Evolutionary conservation across 2,329 filamentous ascomycete species (phyloP).

Genomic region (Fonsecaea nubica): DNA sequence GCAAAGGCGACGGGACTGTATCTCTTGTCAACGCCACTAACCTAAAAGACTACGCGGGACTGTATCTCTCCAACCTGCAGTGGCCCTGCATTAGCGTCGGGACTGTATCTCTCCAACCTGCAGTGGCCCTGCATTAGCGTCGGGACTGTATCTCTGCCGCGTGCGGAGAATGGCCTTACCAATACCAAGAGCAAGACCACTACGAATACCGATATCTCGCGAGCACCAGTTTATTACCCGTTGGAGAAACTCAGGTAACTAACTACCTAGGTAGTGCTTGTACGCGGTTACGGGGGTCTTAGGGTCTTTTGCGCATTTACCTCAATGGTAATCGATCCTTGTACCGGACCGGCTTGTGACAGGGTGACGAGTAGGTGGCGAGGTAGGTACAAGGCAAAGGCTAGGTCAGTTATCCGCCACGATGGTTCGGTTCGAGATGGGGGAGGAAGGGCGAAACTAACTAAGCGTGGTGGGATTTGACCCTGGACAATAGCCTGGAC

Average conservation of each 20-base stretch:
- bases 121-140: slow-evolving; percentile 11
- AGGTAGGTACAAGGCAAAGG: not conserved
- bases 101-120: slow-evolving; percentile 1
- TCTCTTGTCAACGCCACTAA: not conserved
- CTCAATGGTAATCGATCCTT: too few species aligned
- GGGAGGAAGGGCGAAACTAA: not conserved
- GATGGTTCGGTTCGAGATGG: not conserved
- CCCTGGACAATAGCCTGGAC: not conserved
- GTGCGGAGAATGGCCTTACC: not conserved
- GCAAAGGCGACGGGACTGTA: not conserved
- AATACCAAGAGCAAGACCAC: not conserved
- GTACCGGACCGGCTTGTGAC: not conserved
- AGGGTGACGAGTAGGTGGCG: too few species aligned
- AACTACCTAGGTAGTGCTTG: too few species aligned
- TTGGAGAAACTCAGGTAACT: not conserved
- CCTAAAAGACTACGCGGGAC: not conserved
- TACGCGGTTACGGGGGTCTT: too few species aligned
- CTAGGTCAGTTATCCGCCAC: too few species aligned
- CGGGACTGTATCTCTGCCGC: slow-evolving; percentile 22
- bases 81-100: slow-evolving; percentile 17
- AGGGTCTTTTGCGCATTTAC: too few species aligned
- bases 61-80: not conserved
- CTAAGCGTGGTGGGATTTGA: not conserved
- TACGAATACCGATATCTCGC: too few species aligned
- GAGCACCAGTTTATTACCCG: too few species aligned